These are phyloP conservation scores for Suillus sp. DNA, from an alignment of 768 basidiomycete genomes.

Conservation along the genomic window DNA sequence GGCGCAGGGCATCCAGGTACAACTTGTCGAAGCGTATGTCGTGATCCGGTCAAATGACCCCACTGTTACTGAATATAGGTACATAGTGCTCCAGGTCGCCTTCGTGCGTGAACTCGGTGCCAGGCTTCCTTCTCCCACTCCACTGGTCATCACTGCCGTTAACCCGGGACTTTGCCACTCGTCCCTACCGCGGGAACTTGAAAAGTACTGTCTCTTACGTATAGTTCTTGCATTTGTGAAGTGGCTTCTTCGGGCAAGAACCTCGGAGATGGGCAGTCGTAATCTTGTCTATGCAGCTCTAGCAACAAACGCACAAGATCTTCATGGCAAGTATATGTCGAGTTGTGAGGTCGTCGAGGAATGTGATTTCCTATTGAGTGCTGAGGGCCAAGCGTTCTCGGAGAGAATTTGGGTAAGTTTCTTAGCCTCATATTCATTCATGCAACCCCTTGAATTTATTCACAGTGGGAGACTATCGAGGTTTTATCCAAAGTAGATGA, in stretches of 20 bases:
- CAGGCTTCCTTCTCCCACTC: conserved; percentile 24
- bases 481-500: conserved; percentile 24
- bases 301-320: conserved; percentile 23
- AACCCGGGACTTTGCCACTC: conserved; percentile 40
- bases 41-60: not conserved
- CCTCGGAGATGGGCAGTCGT: conserved; percentile 38
- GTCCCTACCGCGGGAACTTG: conserved; percentile 22
- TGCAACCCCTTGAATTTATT: not conserved
- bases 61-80: not conserved
- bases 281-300: conserved; percentile 37
- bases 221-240: conserved; percentile 5
- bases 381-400: conserved; percentile 31
- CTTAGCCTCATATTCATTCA: not conserved
- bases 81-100: conserved; percentile 34
- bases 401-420: conserved; percentile 36
- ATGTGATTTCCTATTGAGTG: conserved; percentile 30
- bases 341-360: conserved; percentile 30
- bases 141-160: conserved; percentile 29
- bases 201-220: conserved; percentile 10
- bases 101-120: conserved; percentile 36
- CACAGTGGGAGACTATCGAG: conserved; percentile 26
- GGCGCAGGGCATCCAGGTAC: not conserved
- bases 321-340: conserved; percentile 36
- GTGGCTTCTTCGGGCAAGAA: conserved; percentile 23
- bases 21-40: not conserved